Evolutionary conservation across 148 eudicot genomes (phyloP).

Genomic region (Nepenthes mirabilis): DNA sequence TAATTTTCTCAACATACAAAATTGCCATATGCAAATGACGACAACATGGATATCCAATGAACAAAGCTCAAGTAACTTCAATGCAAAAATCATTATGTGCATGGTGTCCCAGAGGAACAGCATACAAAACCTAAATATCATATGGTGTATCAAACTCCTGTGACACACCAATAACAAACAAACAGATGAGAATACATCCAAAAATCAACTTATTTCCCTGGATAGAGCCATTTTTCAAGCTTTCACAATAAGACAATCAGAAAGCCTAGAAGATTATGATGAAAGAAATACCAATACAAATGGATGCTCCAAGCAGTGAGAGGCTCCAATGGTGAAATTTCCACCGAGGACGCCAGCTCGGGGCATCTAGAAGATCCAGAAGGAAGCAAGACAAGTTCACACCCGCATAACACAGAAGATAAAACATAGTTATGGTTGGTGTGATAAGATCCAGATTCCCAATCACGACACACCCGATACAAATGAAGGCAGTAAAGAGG

Average conservation of each 20-base stretch:
- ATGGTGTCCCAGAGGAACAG: too few relatives aligned
- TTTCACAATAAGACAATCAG: neutral
- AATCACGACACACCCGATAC: slow-evolving; percentile 84
- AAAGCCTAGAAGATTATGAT: neutral
- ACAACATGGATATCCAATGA: neutral
- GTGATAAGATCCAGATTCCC: slow-evolving; percentile 96
- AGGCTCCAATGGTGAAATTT: slow-evolving; percentile 99
- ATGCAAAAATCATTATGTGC: too few relatives aligned
- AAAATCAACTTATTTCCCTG: neutral
- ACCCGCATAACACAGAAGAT: slow-evolving; percentile 88
- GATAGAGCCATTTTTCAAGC: neutral
- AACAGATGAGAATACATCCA: neutral
- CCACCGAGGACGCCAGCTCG: slow-evolving; percentile 99
- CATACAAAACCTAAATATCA: too few relatives aligned
- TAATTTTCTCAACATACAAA: too few relatives aligned
- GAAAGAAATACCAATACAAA: slow-evolving; percentile 68
- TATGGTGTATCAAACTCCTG: too few relatives aligned
- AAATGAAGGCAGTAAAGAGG: slow-evolving; percentile 89
- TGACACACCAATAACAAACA: too few relatives aligned
- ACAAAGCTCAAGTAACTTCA: too few relatives aligned
- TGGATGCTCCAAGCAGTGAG: slow-evolving; percentile 85
- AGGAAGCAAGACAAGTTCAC: slow-evolving; percentile 98
- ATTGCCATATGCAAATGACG: neutral
- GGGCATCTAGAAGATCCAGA: slow-evolving; percentile 96
- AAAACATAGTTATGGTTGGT: slow-evolving; percentile 95